Evolutionary conservation across 2,329 filamentous ascomycete species (phyloP), one percentile per base, ranked within the genome.

Genomic region (Fusarium temperatum): DNA sequence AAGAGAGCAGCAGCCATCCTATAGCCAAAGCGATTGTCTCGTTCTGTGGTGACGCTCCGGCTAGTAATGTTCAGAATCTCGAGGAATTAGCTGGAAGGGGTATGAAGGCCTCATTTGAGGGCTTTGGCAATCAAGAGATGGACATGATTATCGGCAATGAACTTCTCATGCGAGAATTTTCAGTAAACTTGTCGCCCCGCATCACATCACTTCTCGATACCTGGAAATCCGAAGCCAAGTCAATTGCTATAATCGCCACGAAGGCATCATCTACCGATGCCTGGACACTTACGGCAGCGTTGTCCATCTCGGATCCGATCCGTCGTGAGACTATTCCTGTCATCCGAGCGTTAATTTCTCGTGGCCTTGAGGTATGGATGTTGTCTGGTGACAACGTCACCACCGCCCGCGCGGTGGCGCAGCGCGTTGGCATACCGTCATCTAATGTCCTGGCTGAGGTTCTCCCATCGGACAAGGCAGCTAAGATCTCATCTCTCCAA

Each of bases 341-440:
- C 24, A 88, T 97, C 66, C 81, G 83, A 12, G 86, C 90, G 3
- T 89, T 98, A 1, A 88, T 89, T 48, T 82, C 87, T 9, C 88
- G 89, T 22, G 90, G 92, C 26, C 91, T 93, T 53, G 89, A 91
- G 38, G 93, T 97, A 8, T 98, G 92, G 90, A 97, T 98, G 94
- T 91, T 98, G 42, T 97, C 94, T 0, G 95, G 95, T 36, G 95
- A 98, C 84, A 98, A 98, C 79, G 84, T 86, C n/a, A 91, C 86
- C n/a, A 98, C 95, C 1, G 95, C 95, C 5, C 86, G 88, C 26
- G 94, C 94, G 0, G 94, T 98, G 6, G 95, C 93, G 2, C 84
- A 87, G 5, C 89, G 90, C 77, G 87, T 98, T 24, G 94, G 94
- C 28, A 98, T 98, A 73, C 88, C 90, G 0, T 78, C 86, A 2